Percentiles rank a stretch among this genome's conserved stretches.
Conservation (phyloP, 805 yeast genomes). For the Zygosaccharomyces kombuchaensis region DNA sequence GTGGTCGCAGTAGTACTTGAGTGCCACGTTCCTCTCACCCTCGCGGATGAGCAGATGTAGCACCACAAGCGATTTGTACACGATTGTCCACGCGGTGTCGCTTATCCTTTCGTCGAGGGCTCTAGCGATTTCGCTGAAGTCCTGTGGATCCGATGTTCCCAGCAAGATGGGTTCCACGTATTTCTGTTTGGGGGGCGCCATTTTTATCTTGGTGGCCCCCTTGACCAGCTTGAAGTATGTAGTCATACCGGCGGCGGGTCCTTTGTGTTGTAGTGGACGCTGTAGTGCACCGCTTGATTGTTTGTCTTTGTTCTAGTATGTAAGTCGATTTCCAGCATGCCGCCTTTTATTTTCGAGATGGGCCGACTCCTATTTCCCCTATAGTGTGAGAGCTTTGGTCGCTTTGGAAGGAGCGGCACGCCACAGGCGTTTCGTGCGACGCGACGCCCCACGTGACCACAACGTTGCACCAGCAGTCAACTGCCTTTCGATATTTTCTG, state of each 20-base stretch:
- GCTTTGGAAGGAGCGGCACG: background rate
- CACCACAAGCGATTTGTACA: constrained; percentile 79
- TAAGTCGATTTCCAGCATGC: background rate
- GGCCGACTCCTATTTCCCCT: constrained; percentile 10
- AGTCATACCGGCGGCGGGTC: constrained; percentile 38
- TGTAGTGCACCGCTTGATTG: background rate
- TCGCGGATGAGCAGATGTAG: constrained; percentile 89
- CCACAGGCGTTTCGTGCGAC: background rate
- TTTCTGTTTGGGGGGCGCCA: constrained; percentile 97
- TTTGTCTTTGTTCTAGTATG: background rate
- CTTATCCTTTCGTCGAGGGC: constrained; percentile 57
- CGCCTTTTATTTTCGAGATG: constrained; percentile 6
- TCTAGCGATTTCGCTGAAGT: constrained; percentile 66
- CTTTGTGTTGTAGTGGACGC: background rate
- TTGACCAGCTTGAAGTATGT: constrained; percentile 72
- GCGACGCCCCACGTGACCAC: background rate
- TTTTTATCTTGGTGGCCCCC: constrained; percentile 70
- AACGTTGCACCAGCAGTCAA: no score
- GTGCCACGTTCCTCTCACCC: constrained; percentile 74
- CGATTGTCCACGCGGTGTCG: constrained; percentile 88
- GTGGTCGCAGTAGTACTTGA: constrained; percentile 51
- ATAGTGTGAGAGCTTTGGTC: background rate
- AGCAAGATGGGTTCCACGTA: constrained; percentile 87
- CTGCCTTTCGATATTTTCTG: constrained; percentile 45
- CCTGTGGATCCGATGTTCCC: constrained; percentile 37